phyloP scores from a whole-genome alignment of 208 protist species.

The Phytomonas serpens region DNA sequence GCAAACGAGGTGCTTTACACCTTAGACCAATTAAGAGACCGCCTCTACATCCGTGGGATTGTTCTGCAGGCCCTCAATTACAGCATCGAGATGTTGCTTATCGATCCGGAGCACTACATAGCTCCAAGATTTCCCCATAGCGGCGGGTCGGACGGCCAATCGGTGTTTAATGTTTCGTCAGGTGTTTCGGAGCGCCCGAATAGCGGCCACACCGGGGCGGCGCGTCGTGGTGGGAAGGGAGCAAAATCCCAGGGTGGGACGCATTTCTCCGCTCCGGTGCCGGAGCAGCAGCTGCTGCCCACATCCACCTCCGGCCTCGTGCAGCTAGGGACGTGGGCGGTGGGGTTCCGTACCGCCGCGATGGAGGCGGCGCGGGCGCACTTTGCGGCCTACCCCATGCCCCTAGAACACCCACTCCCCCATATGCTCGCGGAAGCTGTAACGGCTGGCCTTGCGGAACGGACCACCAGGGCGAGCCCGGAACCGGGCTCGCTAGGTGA shows the following conservation, averaged over 20 bases:
- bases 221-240: neutral
- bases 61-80: slow-evolving; percentile 48
- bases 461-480: slow-evolving; percentile 17
- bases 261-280: slow-evolving; percentile 10
- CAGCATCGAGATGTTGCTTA: slow-evolving; percentile 46
- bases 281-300: slow-evolving; percentile 23
- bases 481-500: slow-evolving; percentile 28
- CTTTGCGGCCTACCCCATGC: slow-evolving; percentile 28
- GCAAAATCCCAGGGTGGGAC: neutral
- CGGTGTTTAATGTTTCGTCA: neutral
- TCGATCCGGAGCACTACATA: slow-evolving; percentile 50
- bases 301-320: slow-evolving; percentile 25
- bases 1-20: slow-evolving; percentile 18
- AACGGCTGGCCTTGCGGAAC: neutral
- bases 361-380: slow-evolving; percentile 25
- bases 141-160: neutral
- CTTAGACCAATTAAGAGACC: slow-evolving; percentile 53
- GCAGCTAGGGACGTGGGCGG: slow-evolving; percentile 35
- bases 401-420: slow-evolving; percentile 34
- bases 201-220: neutral
- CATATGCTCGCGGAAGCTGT: neutral
- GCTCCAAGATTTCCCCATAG: neutral
- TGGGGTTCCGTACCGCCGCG: slow-evolving; percentile 22
- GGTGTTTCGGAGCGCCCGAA: neutral
- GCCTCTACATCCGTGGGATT: slow-evolving; percentile 55